Evolutionary conservation across 2,329 filamentous ascomycete genomes (phyloP).

Genomic region (Phialophora macrospora): DNA sequence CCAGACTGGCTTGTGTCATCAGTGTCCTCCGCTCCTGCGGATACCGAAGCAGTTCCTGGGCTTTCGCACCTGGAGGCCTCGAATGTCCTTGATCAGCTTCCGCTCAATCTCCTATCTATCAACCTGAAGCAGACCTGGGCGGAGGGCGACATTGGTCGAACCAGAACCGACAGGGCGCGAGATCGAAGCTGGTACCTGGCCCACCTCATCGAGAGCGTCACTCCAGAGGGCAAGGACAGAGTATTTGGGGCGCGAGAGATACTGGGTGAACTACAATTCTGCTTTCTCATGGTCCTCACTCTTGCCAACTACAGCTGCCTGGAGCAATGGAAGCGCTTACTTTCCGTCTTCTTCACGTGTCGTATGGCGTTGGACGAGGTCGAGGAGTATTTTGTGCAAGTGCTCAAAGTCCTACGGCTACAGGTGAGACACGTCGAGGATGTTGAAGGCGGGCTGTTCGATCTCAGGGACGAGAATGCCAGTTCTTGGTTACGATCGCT

Average conservation of each 20-base stretch:
- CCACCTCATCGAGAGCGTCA: constrained; percentile 52
- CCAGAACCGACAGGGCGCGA: constrained; percentile 65
- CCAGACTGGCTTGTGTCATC: constrained; percentile 61
- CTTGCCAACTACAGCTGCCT: constrained; percentile 69
- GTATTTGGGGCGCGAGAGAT: constrained; percentile 47
- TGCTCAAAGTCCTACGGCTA: constrained; percentile 55
- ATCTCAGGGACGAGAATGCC: constrained; percentile 58
- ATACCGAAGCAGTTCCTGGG: constrained; percentile 65
- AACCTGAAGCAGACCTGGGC: constrained; percentile 68
- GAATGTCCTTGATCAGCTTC: constrained; percentile 36
- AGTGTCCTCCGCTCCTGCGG: constrained; percentile 60
- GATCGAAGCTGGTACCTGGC: constrained; percentile 67
- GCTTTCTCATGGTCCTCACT: constrained; percentile 66
- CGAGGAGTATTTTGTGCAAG: constrained; percentile 58
- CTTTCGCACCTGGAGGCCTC: constrained; percentile 44
- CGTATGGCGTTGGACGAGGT: constrained; percentile 55
- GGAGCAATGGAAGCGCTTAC: constrained; percentile 67
- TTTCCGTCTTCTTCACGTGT: constrained; percentile 63
- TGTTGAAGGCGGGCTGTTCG: constrained; percentile 66
- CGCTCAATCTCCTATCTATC: constrained; percentile 61
- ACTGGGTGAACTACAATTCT: constrained; percentile 66
- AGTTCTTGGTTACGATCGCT: constrained; percentile 59
- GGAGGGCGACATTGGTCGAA: constrained; percentile 63
- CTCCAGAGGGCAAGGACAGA: constrained; percentile 40
- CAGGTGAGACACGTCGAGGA: constrained; percentile 63